Percentiles rank a stretch among this genome's conserved stretches.
Conservation (phyloP, 306 rosid genomes). For the Lathyrus sativus region DNA sequence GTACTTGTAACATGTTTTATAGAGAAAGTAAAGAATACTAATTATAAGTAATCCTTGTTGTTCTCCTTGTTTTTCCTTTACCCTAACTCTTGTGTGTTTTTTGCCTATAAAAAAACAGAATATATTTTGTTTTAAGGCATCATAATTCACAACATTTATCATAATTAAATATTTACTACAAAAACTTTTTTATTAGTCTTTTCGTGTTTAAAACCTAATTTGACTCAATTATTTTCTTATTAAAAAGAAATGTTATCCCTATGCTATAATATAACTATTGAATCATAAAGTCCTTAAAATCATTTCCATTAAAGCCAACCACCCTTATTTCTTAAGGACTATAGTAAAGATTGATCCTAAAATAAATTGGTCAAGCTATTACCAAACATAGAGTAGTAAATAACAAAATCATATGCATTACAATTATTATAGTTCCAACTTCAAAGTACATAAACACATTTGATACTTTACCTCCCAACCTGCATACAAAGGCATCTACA, state of each 20-base stretch:
- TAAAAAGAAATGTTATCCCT: not conserved
- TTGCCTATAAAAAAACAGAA: too few relatives aligned
- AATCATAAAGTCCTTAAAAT: constrained; percentile 25
- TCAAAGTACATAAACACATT: constrained; percentile 21
- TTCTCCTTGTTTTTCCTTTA: too few relatives aligned
- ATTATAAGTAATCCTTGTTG: too few relatives aligned
- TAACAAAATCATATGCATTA: not conserved
- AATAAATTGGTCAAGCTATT: constrained; percentile 34
- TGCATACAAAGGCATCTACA: constrained; percentile 29
- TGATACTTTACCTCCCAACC: constrained; percentile 43
- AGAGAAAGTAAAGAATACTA: too few relatives aligned
- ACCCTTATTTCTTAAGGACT: constrained; percentile 22
- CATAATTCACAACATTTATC: too few relatives aligned
- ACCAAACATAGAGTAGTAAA: constrained; percentile 34
- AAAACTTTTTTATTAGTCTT: too few relatives aligned
- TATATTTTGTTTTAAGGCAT: too few relatives aligned
- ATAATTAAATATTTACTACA: too few relatives aligned
- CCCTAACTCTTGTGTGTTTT: too few relatives aligned
- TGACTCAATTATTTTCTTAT: too few relatives aligned
- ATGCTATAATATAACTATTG: constrained; percentile 7
- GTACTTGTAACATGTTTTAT: too few relatives aligned
- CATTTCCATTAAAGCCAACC: constrained; percentile 33
- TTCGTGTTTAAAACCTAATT: too few relatives aligned
- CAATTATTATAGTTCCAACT: constrained; percentile 31
- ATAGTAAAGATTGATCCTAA: constrained; percentile 33